These are phyloP conservation scores for Aureobasidium leucospermi DNA, from an alignment of 2,329 filamentous ascomycete species.

Conservation along the genomic window DNA sequence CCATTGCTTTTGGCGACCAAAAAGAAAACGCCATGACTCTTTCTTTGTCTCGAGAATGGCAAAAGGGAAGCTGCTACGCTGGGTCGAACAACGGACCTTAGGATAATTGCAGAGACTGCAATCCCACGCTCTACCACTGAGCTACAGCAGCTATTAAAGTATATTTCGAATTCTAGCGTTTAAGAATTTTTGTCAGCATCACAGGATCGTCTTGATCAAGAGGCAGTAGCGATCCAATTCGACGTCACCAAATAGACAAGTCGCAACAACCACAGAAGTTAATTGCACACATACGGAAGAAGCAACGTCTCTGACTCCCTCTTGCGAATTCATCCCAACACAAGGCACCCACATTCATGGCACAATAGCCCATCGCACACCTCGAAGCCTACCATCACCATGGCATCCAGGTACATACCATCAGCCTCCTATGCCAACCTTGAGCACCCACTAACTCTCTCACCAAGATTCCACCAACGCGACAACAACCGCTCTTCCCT, in stretches of 20 bases:
- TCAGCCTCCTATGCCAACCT: background rate
- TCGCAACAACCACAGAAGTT: background rate
- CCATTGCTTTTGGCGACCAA: background rate
- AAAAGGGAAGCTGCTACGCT: constrained; percentile 13
- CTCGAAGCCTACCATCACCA: background rate
- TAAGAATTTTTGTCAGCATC: too few relatives aligned
- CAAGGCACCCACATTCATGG: background rate
- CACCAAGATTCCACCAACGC: constrained; percentile 27
- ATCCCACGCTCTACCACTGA: constrained; percentile 15
- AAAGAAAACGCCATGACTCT: background rate
- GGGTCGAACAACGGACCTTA: constrained; percentile 15
- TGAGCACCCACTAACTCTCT: constrained; percentile 18
- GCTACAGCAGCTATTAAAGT: constrained; percentile 10
- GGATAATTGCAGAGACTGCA: constrained; percentile 10
- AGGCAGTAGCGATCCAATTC: background rate
- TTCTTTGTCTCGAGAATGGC: background rate
- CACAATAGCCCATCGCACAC: background rate
- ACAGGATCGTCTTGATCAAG: background rate
- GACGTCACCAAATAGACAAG: background rate
- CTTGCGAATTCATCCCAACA: background rate
- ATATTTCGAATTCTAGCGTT: too few relatives aligned
- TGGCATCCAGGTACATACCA: constrained; percentile 16
- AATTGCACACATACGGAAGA: background rate
- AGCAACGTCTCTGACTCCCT: background rate
- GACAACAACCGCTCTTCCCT: constrained; percentile 33